Base-by-base conservation (phyloP, 169 alveolate genomes). In the Cystoisospora suis region DNA sequence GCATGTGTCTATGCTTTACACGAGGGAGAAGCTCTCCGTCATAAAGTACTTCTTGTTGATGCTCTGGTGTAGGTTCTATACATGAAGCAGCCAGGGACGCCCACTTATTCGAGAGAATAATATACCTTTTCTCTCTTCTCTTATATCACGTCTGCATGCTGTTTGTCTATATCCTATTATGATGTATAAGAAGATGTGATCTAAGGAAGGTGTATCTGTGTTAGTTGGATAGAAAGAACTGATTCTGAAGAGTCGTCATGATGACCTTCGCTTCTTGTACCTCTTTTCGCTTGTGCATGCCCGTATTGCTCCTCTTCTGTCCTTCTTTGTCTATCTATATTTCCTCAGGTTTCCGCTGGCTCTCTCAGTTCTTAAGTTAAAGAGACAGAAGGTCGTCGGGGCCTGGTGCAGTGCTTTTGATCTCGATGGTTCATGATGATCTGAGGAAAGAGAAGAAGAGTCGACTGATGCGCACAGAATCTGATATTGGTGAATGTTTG, bases 311-410 rank as follows among this genome's bases (percentile, higher is more conserved):
- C 23, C 81, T 44, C 20, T 58, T 40, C 17, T 20, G 32, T 17
- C 53, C 75, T 58, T 40, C 0, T 47, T 38, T 38, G 46, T 12
- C 70, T 9, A 15, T 38, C 40, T 27, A 15, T 5, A 3, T 75
- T 36, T 46, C 53, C 23, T 90, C 91, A 72, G 94, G 91, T 36
- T 92, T 92, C 93, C 88, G 88, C 34, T 92, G 95, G 95, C 86
- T 92, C 58, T 88, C 95, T 23, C 90, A 75, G 86, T 92, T 92
- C 89, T 75, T 92, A 53, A 92, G 53, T 86, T 92, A 72, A 92
- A 83, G 89, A 7, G 5, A 58, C 0, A 20, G 77, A n/a, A n/a
- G n/a, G n/a, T n/a, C n/a, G n/a, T n/a, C n/a, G n/a, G n/a, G n/a
- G n/a, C n/a, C n/a, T n/a, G n/a, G n/a, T n/a, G n/a, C n/a, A n/a